Evolutionary conservation across 2,329 filamentous ascomycete genomes (phyloP).

Genomic region (Colletotrichum chrysophilum): DNA sequence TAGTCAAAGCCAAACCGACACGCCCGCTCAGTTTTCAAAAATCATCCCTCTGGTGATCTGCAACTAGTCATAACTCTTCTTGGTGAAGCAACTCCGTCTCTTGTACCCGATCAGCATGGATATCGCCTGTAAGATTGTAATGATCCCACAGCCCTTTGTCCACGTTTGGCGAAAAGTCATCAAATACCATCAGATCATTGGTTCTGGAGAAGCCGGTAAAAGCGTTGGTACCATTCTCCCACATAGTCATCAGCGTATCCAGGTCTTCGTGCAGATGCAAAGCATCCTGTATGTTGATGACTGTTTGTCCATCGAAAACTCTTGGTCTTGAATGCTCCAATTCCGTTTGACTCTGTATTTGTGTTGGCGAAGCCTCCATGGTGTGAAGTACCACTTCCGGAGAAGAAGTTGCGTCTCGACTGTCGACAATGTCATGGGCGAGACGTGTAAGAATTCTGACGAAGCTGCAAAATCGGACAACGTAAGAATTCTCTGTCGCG

Average conservation of each 20-base stretch:
- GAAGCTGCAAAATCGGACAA: not conserved
- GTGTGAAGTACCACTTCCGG: not conserved
- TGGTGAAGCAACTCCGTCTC: not conserved
- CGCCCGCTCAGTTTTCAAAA: not conserved
- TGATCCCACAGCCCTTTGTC: not conserved
- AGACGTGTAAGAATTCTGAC: not conserved
- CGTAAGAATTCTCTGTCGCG: not conserved
- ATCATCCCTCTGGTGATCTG: not conserved
- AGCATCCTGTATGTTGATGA: not conserved
- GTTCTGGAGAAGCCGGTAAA: not conserved
- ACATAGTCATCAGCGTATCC: not conserved
- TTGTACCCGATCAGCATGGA: not conserved
- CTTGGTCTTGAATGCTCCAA: not conserved
- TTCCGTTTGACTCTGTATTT: not conserved
- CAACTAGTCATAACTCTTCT: not conserved
- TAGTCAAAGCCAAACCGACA: not conserved
- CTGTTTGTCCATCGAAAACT: not conserved
- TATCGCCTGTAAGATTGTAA: not conserved
- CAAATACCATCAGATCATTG: not conserved
- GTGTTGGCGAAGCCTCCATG: not conserved
- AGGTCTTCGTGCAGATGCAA: not conserved
- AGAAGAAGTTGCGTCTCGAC: not conserved
- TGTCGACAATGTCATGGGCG: not conserved
- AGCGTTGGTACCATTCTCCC: not conserved
- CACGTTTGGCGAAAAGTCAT: not conserved